Percentiles rank a stretch among this genome's conserved stretches.
Evolutionary conservation across 768 basidiomycete species (phyloP).

Genomic region (Albatrellus ellisii): DNA sequence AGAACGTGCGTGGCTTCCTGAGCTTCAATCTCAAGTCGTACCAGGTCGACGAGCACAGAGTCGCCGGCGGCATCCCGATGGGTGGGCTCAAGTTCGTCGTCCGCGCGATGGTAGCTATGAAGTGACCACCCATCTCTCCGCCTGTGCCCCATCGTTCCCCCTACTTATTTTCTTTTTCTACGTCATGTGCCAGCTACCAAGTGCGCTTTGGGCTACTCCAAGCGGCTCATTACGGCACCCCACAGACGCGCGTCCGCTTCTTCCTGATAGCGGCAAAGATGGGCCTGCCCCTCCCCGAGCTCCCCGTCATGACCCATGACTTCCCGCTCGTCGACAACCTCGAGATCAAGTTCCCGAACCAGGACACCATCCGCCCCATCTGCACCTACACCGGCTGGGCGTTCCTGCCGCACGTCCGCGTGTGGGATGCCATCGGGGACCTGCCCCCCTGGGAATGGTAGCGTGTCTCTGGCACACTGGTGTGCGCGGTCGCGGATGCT

Average conservation of each 20-base stretch:
- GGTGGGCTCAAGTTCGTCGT: conserved; percentile 63
- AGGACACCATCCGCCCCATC: conserved; percentile 29
- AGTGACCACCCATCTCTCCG: conserved; percentile 30
- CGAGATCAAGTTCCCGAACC: conserved; percentile 37
- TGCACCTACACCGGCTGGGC: conserved; percentile 35
- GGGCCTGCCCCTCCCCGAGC: conserved; percentile 22
- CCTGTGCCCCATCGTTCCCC: neutral
- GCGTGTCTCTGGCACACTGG: conserved; percentile 7
- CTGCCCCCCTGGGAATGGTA: conserved; percentile 67
- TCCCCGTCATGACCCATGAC: conserved; percentile 32
- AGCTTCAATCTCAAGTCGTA: conserved; percentile 24
- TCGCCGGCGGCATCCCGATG: conserved; percentile 53
- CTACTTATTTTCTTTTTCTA: neutral
- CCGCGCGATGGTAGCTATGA: conserved; percentile 48
- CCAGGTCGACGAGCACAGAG: conserved; percentile 27
- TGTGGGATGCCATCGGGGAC: conserved; percentile 66
- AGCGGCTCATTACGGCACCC: conserved; percentile 34
- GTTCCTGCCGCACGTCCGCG: conserved; percentile 33
- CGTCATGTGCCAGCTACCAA: conserved; percentile 25
- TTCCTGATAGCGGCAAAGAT: conserved; percentile 33
- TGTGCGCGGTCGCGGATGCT: neutral
- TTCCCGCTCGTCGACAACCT: conserved; percentile 28
- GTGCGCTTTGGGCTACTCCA: conserved; percentile 29
- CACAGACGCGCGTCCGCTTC: conserved; percentile 32
- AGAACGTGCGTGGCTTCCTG: conserved; percentile 36